Evolutionary conservation across 352 stramenopile species (phyloP).

Genomic region (Phytophthora pini): DNA sequence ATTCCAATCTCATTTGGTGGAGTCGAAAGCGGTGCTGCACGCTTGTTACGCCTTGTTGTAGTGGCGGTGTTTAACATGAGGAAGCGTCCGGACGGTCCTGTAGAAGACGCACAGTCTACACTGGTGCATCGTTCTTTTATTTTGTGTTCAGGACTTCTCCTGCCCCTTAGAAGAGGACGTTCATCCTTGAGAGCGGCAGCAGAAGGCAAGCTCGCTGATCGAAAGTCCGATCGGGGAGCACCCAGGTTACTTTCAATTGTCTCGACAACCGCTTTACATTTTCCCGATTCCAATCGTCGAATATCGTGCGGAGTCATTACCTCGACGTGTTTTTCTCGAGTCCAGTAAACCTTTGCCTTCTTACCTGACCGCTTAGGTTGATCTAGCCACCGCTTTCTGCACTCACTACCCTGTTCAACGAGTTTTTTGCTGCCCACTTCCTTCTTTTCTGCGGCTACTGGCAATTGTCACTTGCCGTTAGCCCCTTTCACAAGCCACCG

Average conservation of each 20-base stretch:
- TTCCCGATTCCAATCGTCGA: no score
- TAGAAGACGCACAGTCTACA: background rate
- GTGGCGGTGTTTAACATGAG: slow-evolving; percentile 1
- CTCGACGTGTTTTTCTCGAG: background rate
- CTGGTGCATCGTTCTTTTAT: background rate
- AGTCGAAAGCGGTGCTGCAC: background rate
- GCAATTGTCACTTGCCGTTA: slow-evolving; percentile 19
- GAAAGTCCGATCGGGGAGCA: background rate
- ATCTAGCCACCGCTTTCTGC: background rate
- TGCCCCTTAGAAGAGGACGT: background rate
- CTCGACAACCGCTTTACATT: background rate
- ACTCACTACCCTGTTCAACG: background rate
- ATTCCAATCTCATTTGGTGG: background rate
- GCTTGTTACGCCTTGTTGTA: background rate
- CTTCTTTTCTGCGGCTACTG: background rate
- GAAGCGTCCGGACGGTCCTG: background rate
- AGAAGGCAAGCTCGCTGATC: background rate
- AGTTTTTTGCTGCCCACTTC: slow-evolving; percentile 1
- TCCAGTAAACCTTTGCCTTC: background rate
- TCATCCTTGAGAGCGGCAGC: background rate
- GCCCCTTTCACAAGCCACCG: slow-evolving; percentile 12
- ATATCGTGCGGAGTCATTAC: no score
- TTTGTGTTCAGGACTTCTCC: background rate
- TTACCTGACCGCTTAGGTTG: background rate
- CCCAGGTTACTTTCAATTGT: background rate